Base-by-base conservation (phyloP, 371 early-diverging fungal species). In the Mucor velutinosus region DNA sequence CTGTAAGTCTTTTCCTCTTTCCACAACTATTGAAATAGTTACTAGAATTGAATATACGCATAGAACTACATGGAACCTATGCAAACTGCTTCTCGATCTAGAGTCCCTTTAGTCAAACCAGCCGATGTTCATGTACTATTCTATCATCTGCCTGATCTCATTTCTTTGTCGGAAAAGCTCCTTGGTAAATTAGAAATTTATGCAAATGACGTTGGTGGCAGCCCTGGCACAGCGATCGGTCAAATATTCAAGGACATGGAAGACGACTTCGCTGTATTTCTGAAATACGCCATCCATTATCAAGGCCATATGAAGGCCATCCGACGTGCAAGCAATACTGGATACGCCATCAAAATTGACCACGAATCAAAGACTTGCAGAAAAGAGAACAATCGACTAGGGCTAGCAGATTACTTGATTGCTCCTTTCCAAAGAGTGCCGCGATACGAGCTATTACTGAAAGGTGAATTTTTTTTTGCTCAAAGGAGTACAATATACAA, bases 281-380 rank as follows among this genome's bases (percentile, higher is more conserved):
- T 80, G 17, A 78, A 78, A 70, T 80, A 82, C 64, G 74, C 83
- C 19, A 62, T 78, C 10, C 80, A 82, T 65, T 82, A 80, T 62
- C 72, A 74, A 61, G 25, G 69, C 47, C 68, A 80, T 64, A 62
- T 66, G 19, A 82, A 80, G 64, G 27, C 66, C 0, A 78, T 82
- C 35, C 70, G 76, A 23, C 67, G 71, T 12, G 80, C 80, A 35
- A 76, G 78, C 30, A 75, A 66, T 32, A 78, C 74, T 55, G 69
- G 66, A 8, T 59, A 74, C 19, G 73, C 76, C 39, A 39, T 71
- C 10, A 82, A 78, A 27, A 79, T 82, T 57, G 74, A 82, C 47
- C 73, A 66, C 59, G 79, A 55, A n/a, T 39, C n/a, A 21, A 51
- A 23, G 32, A 58, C 17, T 35, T 29, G n/a, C 60, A 79, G 75